Evolutionary conservation across 441 rosid genomes (phyloP).

Genomic region (Biscutella laevigata): DNA sequence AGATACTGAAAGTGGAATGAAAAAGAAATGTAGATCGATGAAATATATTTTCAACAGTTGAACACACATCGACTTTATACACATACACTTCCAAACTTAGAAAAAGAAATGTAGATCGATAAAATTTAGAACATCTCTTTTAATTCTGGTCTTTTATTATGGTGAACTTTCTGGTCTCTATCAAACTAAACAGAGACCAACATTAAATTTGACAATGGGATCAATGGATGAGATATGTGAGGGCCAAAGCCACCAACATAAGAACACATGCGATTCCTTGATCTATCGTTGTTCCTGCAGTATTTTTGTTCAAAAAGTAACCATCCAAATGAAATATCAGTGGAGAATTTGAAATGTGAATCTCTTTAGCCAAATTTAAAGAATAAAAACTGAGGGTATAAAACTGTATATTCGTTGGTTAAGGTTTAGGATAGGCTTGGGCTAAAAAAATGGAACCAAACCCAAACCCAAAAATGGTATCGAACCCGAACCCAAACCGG

Average conservation of each 20-base stretch:
- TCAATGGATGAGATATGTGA: conserved; percentile 55
- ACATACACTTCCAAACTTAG: conserved; percentile 12
- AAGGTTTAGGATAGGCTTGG: no score
- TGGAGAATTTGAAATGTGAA: no score
- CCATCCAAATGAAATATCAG: no score
- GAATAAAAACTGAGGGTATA: no score
- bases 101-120: no score
- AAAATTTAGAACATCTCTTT: conserved; percentile 23
- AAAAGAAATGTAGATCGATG: no score
- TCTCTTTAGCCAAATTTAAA: no score
- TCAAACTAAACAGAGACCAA: conserved; percentile 22
- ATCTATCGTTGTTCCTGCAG: conserved; percentile 56
- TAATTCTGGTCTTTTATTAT: no score
- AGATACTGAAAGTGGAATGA: no score
- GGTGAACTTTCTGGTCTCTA: conserved; percentile 19
- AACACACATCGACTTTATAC: conserved; percentile 14
- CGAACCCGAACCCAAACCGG: no score
- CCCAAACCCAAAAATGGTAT: no score
- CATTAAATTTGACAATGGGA: not conserved
- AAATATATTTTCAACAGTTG: conserved; percentile 11
- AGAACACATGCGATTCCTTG: conserved; percentile 58
- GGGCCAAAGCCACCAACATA: conserved; percentile 60
- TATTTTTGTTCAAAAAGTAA: not conserved
- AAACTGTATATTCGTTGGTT: not conserved
- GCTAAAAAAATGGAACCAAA: no score